phyloP scores from a whole-genome alignment of 495 filamentous ascomycete genomes.

The Neurospora sp. region DNA sequence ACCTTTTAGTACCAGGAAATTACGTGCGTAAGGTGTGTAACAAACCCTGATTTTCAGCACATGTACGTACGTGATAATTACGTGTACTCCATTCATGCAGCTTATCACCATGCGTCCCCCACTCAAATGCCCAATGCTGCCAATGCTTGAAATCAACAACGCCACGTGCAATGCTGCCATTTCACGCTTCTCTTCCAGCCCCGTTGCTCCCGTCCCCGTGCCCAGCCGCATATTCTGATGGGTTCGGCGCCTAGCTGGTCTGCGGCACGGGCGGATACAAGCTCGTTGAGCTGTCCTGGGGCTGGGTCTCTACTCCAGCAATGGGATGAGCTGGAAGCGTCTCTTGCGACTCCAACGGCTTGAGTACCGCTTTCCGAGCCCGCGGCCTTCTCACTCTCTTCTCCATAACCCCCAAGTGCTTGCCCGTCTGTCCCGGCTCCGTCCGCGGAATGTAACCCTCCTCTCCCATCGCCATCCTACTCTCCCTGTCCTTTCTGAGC shows the following conservation, averaged over 20 bases:
- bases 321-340: not conserved
- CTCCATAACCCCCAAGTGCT: conserved; percentile 2
- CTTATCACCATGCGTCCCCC: not conserved
- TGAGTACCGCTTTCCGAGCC: not conserved
- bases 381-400: not conserved
- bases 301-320: not conserved
- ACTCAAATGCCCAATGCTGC: not conserved
- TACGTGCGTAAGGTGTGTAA: not conserved
- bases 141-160: not conserved
- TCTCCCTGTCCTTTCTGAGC: conserved; percentile 7
- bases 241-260: not conserved
- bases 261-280: not conserved
- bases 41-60: not conserved
- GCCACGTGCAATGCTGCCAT: not conserved
- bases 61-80: not conserved
- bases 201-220: not conserved
- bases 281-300: not conserved
- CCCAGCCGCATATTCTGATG: not conserved
- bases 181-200: not conserved
- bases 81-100: not conserved
- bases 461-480: conserved; percentile 2
- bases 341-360: not conserved
- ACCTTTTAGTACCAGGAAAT: not conserved
- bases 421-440: conserved; percentile 9
- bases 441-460: conserved; percentile 10